These are phyloP conservation scores for Scedosporium minutisporum DNA, from an alignment of 2,329 filamentous ascomycete genomes.

Conservation along the genomic window DNA sequence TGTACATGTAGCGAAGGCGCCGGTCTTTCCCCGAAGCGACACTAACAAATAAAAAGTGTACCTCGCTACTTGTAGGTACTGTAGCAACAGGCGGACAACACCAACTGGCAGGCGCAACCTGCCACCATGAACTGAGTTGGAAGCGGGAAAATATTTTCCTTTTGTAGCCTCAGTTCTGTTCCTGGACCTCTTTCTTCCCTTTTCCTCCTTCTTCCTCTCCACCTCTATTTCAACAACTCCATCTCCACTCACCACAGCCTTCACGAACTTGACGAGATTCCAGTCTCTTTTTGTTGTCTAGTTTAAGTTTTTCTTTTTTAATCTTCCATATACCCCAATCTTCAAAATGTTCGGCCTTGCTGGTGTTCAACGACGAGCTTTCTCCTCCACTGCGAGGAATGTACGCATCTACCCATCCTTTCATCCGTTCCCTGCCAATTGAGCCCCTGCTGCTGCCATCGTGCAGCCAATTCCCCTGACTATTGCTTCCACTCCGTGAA, in stretches of 20 bases:
- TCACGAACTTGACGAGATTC: neutral
- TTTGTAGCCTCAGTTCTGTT: conserved; percentile 8
- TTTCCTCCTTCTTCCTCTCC: conserved; percentile 10
- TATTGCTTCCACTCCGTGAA: conserved; percentile 4
- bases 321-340: neutral
- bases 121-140: neutral
- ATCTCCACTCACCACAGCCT: neutral
- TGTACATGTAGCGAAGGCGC: neutral
- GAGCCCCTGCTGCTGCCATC: conserved; percentile 3
- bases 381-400: conserved; percentile 70
- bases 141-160: conserved; percentile 1
- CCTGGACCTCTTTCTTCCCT: conserved; percentile 14
- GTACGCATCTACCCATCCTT: conserved; percentile 36
- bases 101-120: neutral
- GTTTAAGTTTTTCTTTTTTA: neutral
- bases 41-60: neutral
- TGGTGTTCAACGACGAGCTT: conserved; percentile 65
- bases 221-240: neutral
- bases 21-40: neutral
- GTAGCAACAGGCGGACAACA: neutral
- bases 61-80: neutral
- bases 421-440: conserved; percentile 8
- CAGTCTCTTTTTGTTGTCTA: conserved; percentile 4
- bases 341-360: conserved; percentile 64
- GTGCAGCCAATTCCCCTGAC: conserved; percentile 4